Conservation (phyloP, 768 basidiomycete species). For the Trametes sanguinea region DNA sequence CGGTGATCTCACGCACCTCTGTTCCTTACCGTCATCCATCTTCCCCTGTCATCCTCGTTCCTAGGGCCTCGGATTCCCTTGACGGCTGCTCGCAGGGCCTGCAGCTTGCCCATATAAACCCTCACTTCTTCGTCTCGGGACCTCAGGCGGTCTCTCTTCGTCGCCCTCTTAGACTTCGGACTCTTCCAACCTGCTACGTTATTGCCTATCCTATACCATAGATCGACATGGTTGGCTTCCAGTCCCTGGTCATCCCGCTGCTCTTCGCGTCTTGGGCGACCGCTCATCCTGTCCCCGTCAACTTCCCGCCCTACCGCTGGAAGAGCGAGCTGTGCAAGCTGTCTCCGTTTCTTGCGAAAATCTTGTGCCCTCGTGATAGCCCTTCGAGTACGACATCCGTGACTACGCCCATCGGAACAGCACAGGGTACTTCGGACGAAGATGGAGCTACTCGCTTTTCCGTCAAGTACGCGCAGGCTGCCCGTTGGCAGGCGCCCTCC, state of each 20-base stretch:
- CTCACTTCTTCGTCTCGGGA: slow-evolving; percentile 8
- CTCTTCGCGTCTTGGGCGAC: slow-evolving; percentile 32
- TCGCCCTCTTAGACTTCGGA: slow-evolving; percentile 17
- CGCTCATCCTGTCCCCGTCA: slow-evolving; percentile 33
- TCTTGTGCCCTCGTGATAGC: slow-evolving; percentile 44
- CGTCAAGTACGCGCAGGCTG: slow-evolving; percentile 66
- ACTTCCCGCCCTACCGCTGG: slow-evolving; percentile 40
- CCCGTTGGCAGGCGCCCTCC: slow-evolving; percentile 60
- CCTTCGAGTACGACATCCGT: slow-evolving; percentile 32
- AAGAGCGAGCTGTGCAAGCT: slow-evolving; percentile 49
- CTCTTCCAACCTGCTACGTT: slow-evolving; percentile 31
- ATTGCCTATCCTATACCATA: slow-evolving; percentile 26
- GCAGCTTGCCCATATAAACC: slow-evolving; percentile 23
- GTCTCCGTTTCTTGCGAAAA: slow-evolving; percentile 38
- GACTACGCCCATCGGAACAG: slow-evolving; percentile 56
- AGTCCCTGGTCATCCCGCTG: slow-evolving; percentile 37
- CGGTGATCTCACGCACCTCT: slow-evolving; percentile 16
- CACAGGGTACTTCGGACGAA: slow-evolving; percentile 51
- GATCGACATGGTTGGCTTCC: slow-evolving; percentile 38
- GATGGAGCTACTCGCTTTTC: slow-evolving; percentile 57
- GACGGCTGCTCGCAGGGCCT: slow-evolving; percentile 19
- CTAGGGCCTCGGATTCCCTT: slow-evolving; percentile 4
- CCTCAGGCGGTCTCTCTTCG: slow-evolving; percentile 12
- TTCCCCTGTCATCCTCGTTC: slow-evolving; percentile 12
- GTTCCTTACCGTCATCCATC: slow-evolving; percentile 25